Percentiles rank a stretch among this genome's conserved stretches.
These are phyloP conservation scores for Cutaneotrichosporon cavernicola DNA, from an alignment of 1,284 basidiomycete genomes.

Conservation along the genomic window DNA sequence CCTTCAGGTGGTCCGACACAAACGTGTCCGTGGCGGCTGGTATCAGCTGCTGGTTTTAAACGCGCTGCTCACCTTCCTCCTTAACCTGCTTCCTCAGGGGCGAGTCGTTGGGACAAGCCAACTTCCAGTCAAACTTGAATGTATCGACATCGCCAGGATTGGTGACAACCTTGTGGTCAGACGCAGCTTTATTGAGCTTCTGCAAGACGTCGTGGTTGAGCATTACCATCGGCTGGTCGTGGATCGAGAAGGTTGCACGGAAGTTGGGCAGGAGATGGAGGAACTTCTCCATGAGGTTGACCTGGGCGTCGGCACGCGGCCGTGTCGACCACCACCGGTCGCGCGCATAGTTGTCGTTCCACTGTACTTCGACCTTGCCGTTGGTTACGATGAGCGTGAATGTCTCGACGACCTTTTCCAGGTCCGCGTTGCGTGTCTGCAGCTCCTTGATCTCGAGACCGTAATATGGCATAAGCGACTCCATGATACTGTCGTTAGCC, in stretches of 20 bases:
- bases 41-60: constrained; percentile 1
- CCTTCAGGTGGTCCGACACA: constrained; percentile 41
- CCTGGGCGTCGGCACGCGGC: constrained; percentile 50
- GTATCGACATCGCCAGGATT: constrained; percentile 44
- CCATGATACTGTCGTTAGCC: constrained; percentile 46
- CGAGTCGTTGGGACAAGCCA: constrained; percentile 48
- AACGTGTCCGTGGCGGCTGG: constrained; percentile 46
- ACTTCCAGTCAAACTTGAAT: constrained; percentile 42
- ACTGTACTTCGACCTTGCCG: constrained; percentile 52
- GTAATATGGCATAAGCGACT: constrained; percentile 50
- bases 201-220: constrained; percentile 43
- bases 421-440: constrained; percentile 40
- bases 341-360: constrained; percentile 54
- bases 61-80: constrained; percentile 39
- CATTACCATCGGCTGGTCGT: constrained; percentile 53
- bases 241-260: constrained; percentile 52
- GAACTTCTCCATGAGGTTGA: constrained; percentile 55
- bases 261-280: constrained; percentile 33
- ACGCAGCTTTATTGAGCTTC: constrained; percentile 45
- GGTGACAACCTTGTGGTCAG: constrained; percentile 36
- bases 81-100: constrained; percentile 41
- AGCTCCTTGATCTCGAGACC: constrained; percentile 46
- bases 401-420: constrained; percentile 51
- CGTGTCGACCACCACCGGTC: constrained; percentile 51
- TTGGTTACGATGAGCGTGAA: constrained; percentile 53